A percentile compares a stretch with the other conserved stretches of the same genome.
These are phyloP conservation scores for Gilbertella persicaria DNA, from an alignment of 371 early-diverging fungal species.

Conservation along the genomic window DNA sequence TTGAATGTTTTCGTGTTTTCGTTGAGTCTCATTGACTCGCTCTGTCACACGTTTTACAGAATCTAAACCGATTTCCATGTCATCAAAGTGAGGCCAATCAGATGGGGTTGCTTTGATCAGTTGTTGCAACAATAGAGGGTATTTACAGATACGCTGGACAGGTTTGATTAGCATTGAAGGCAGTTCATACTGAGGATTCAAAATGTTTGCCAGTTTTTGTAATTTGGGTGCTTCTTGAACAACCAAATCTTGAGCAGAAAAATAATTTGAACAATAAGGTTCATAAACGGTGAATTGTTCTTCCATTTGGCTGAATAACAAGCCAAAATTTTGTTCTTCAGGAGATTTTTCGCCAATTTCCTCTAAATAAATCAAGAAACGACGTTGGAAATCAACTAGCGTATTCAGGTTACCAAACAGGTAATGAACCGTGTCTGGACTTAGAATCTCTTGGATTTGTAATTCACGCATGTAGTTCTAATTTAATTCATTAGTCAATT, in stretches of 20 bases:
- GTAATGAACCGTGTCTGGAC: slow-evolving; percentile 73
- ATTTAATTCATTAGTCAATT: neutral
- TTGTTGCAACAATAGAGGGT: slow-evolving; percentile 87
- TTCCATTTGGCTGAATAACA: slow-evolving; percentile 74
- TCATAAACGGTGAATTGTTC: slow-evolving; percentile 90
- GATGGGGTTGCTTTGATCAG: slow-evolving; percentile 76
- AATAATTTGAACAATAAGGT: slow-evolving; percentile 92
- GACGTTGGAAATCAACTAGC: slow-evolving; percentile 93
- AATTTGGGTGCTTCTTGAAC: slow-evolving; percentile 50
- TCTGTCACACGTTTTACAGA: slow-evolving; percentile 87
- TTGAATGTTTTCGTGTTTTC: slow-evolving; percentile 82
- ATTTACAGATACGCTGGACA: slow-evolving; percentile 96
- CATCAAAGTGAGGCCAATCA: slow-evolving; percentile 70
- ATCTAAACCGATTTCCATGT: slow-evolving; percentile 78
- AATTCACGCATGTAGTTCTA: slow-evolving; percentile 61
- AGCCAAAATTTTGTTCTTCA: slow-evolving; percentile 90
- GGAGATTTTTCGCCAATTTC: slow-evolving; percentile 69
- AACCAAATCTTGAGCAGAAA: slow-evolving; percentile 68
- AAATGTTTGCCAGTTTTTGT: slow-evolving; percentile 60
- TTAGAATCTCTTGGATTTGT: slow-evolving; percentile 58
- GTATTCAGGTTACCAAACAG: slow-evolving; percentile 92
- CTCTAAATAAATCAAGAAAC: slow-evolving; percentile 94
- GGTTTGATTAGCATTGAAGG: slow-evolving; percentile 95
- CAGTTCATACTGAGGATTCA: slow-evolving; percentile 85
- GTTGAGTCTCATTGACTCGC: slow-evolving; percentile 88